Percentiles rank a stretch among this genome's conserved stretches.
Conservation (phyloP, 2,329 filamentous ascomycete species). For the Colletotrichum navitas region DNA sequence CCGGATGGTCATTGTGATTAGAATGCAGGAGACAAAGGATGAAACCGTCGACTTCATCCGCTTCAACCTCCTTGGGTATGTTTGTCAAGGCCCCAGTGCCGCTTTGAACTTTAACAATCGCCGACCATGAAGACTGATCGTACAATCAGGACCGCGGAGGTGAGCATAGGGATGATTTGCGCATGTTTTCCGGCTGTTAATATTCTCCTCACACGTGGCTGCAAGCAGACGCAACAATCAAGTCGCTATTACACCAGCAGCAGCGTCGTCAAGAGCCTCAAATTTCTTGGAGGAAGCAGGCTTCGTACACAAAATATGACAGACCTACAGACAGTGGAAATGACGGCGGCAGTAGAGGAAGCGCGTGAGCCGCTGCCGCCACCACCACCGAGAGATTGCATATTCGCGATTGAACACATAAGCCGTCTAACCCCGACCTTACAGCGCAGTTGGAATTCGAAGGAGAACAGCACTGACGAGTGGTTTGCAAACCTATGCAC, state of each 20-base stretch:
- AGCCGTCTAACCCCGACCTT: not conserved
- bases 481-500: not conserved
- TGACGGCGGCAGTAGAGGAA: no score
- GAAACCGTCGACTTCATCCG: constrained; percentile 39
- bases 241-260: not conserved
- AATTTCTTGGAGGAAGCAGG: not conserved
- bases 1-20: constrained; percentile 46
- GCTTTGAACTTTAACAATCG: not conserved
- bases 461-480: not conserved
- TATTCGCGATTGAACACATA: not conserved
- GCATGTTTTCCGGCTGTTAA: constrained; percentile 49
- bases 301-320: not conserved
- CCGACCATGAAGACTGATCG: not conserved
- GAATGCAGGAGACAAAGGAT: constrained; percentile 45
- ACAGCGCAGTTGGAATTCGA: not conserved
- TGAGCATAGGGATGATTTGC: constrained; percentile 50
- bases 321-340: not conserved
- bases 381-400: not conserved
- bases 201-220: constrained; percentile 15
- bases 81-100: constrained; percentile 14
- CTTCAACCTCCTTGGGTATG: constrained; percentile 33
- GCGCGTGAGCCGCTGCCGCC: not conserved
- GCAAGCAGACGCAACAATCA: not conserved
- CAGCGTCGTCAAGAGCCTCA: not conserved
- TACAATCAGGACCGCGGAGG: constrained; percentile 46